Evolutionary conservation across 2,329 filamentous ascomycete genomes (phyloP).

Genomic region (Didymella keratinophila): DNA sequence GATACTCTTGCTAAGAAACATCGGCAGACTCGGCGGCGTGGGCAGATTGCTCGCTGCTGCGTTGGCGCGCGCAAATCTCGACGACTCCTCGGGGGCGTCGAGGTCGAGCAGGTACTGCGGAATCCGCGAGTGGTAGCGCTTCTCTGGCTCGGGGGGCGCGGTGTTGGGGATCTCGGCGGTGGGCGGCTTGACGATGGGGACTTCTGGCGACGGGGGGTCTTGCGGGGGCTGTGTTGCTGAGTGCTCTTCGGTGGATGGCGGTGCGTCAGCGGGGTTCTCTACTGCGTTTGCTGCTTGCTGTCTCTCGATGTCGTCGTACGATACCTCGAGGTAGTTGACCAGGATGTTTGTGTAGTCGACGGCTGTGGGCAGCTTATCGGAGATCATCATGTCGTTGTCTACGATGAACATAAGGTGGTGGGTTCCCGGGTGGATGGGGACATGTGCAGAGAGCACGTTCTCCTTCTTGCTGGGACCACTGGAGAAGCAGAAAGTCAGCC

Average conservation of each 20-base stretch:
- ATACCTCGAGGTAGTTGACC: slow-evolving; percentile 97
- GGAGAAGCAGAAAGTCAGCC: slow-evolving; percentile 11
- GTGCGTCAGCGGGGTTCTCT: slow-evolving; percentile 24
- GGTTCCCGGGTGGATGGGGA: slow-evolving; percentile 89
- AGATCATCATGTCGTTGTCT: slow-evolving; percentile 91
- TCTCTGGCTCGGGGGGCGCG: slow-evolving; percentile 42
- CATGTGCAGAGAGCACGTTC: slow-evolving; percentile 75
- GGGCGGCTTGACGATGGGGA: slow-evolving; percentile 34
- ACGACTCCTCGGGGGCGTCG: slow-evolving; percentile 82
- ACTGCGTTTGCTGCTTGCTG: slow-evolving; percentile 25
- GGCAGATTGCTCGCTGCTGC: slow-evolving; percentile 80
- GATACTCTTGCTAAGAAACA: slow-evolving; percentile 93
- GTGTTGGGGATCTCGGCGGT: slow-evolving; percentile 41
- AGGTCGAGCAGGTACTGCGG: slow-evolving; percentile 87
- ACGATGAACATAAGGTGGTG: slow-evolving; percentile 97
- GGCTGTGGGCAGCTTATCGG: slow-evolving; percentile 85
- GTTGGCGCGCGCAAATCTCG: slow-evolving; percentile 76
- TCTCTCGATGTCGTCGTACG: slow-evolving; percentile 69
- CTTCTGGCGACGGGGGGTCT: slow-evolving; percentile 52
- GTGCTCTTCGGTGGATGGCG: slow-evolving; percentile 26
- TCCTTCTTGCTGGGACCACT: slow-evolving; percentile 54
- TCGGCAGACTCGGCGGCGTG: slow-evolving; percentile 82
- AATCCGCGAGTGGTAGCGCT: slow-evolving; percentile 74
- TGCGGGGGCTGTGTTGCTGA: slow-evolving; percentile 42
- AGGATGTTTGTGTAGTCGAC: slow-evolving; percentile 98